These are phyloP conservation scores for Trypanosoma rangeli DNA, from an alignment of 208 protist species.

Conservation along the genomic window DNA sequence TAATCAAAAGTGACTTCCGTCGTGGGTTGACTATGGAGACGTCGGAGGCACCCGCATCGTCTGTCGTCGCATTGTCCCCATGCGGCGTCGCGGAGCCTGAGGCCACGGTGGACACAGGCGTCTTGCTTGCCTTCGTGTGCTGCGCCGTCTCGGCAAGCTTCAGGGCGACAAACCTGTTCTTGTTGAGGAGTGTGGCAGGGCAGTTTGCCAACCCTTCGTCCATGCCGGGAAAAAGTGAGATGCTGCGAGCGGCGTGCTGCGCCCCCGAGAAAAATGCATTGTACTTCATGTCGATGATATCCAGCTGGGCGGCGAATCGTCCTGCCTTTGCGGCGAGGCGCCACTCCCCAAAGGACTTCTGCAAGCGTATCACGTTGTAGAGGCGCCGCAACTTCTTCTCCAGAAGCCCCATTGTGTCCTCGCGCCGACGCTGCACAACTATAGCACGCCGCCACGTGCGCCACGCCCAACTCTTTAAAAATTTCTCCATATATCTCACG, in stretches of 20 bases:
- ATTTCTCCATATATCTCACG: constrained; percentile 52
- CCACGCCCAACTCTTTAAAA: constrained; percentile 71
- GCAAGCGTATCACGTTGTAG: constrained; percentile 31
- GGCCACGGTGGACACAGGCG: neutral
- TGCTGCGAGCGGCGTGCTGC: constrained; percentile 28
- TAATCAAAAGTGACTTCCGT: neutral
- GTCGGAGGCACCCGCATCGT: neutral
- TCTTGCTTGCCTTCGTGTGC: constrained; percentile 30
- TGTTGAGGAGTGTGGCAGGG: constrained; percentile 5
- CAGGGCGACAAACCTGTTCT: constrained; percentile 43
- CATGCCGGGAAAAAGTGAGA: constrained; percentile 34
- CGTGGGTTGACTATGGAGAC: neutral
- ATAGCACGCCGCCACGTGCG: constrained; percentile 62
- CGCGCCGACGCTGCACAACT: constrained; percentile 15
- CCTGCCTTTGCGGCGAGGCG: constrained; percentile 38
- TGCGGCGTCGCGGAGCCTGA: neutral
- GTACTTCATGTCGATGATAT: constrained; percentile 52
- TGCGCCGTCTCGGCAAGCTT: constrained; percentile 50
- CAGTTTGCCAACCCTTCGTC: neutral
- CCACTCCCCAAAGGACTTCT: constrained; percentile 56
- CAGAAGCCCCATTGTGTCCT: constrained; percentile 15
- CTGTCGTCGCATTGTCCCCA: neutral
- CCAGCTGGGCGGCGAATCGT: constrained; percentile 21
- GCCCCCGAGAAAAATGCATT: constrained; percentile 49
- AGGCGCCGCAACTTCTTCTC: constrained; percentile 30